phyloP scores from a whole-genome alignment of 805 yeast genomes.

The Dipodascopsis tothii region DNA sequence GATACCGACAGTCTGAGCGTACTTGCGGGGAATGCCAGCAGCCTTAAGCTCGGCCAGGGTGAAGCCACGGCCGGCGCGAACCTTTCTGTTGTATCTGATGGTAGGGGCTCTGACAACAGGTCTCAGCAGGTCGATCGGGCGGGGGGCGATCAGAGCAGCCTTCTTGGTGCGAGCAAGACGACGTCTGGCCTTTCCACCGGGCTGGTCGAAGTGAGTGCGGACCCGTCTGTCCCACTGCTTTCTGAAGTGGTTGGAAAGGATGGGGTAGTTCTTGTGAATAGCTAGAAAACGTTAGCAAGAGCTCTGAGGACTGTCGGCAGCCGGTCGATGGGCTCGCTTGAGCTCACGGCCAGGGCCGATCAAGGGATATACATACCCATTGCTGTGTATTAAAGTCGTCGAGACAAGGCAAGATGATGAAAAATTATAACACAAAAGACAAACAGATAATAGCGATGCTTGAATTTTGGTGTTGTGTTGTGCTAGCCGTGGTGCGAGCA shows the following conservation, averaged over 20 bases:
- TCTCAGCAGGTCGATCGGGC: conserved; percentile 91
- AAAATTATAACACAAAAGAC: neutral
- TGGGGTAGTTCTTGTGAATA: conserved; percentile 96
- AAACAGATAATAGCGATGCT: too few species aligned
- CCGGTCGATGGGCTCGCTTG: neutral
- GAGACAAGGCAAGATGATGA: neutral
- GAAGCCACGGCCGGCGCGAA: conserved; percentile 99
- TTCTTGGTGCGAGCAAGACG: conserved; percentile 87
- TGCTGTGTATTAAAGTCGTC: conserved; percentile 1
- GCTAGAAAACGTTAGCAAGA: conserved; percentile 44
- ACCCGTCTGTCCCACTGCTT: conserved; percentile 99
- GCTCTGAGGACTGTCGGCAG: neutral
- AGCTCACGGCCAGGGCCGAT: neutral
- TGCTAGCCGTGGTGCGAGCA: neutral
- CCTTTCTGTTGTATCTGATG: conserved; percentile 97
- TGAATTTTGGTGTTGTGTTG: neutral
- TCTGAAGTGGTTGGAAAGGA: conserved; percentile 99
- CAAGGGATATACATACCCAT: conserved; percentile 15
- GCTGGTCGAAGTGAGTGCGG: conserved; percentile 99
- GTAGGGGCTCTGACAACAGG: conserved; percentile 99
- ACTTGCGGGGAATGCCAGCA: conserved; percentile 85
- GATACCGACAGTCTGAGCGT: conserved; percentile 97
- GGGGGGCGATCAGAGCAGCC: conserved; percentile 95
- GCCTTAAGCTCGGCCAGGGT: conserved; percentile 95
- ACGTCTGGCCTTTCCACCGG: conserved; percentile 98